phyloP scores from a whole-genome alignment of 257 asterid genomes.

The Petunia axillaris region DNA sequence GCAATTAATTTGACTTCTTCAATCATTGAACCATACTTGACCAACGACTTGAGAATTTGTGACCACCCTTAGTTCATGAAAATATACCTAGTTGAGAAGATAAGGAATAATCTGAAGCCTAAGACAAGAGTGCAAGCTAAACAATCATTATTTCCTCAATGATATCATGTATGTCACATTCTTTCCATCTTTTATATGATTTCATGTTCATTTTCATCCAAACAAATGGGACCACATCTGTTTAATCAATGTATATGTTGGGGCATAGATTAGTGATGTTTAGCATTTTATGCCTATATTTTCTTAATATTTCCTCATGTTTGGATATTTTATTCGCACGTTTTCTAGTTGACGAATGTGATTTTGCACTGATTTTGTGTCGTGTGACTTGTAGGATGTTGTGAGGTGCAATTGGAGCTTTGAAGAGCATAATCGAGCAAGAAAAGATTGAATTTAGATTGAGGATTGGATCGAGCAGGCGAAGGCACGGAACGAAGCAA shows the following conservation, averaged over 20 bases:
- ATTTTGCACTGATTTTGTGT: no score
- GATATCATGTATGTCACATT: background rate
- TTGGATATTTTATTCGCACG: no score
- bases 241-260: background rate
- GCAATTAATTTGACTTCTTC: slow-evolving; percentile 32
- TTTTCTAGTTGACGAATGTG: no score
- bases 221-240: slow-evolving; percentile 29
- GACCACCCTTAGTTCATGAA: background rate
- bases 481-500: no score
- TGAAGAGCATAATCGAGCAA: no score
- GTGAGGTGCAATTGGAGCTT: no score
- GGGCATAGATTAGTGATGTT: no score
- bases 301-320: no score
- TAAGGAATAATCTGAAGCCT: background rate
- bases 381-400: no score
- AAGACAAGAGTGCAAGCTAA: slow-evolving; percentile 18
- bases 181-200: background rate
- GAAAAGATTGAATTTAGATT: no score
- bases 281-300: no score
- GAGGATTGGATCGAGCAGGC: no score
- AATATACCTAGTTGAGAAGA: slow-evolving; percentile 1
- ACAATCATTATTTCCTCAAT: slow-evolving; percentile 21
- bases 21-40: slow-evolving; percentile 25
- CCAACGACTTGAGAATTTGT: background rate
- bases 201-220: slow-evolving; percentile 6